These are phyloP conservation scores for Orbilia ellipsospora DNA, from an alignment of 2,329 filamentous ascomycete species.

Conservation along the genomic window DNA sequence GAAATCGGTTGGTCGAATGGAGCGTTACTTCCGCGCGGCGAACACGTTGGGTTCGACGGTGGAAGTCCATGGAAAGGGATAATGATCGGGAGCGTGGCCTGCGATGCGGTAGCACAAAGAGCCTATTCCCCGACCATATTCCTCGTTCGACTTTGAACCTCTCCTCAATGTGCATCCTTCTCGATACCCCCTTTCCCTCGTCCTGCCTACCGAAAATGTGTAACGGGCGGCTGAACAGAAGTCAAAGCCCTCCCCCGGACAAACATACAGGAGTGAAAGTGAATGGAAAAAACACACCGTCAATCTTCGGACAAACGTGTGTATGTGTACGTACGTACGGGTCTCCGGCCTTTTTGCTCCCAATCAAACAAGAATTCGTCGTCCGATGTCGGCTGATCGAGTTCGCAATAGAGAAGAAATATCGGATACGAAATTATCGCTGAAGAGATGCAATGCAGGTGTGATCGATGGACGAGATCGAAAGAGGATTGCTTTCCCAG, in stretches of 20 bases:
- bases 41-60: constrained; percentile 51
- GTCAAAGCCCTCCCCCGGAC: constrained; percentile 15
- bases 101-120: constrained; percentile 51
- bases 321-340: neutral
- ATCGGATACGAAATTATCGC: constrained; percentile 1
- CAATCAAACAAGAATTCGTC: constrained; percentile 5
- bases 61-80: constrained; percentile 1
- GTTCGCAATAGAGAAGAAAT: constrained; percentile 9
- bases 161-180: neutral
- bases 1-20: neutral
- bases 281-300: constrained; percentile 21
- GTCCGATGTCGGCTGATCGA: constrained; percentile 34
- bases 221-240: constrained; percentile 14
- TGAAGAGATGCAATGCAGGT: neutral
- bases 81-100: constrained; percentile 21
- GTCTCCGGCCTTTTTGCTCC: constrained; percentile 5
- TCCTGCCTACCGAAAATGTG: neutral
- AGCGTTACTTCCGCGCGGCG: constrained; percentile 14
- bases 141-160: neutral
- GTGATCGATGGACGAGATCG: neutral
- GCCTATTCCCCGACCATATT: constrained; percentile 9
- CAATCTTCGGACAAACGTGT: constrained; percentile 20
- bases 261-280: no score
- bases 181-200: neutral
- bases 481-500: constrained; percentile 3